These are phyloP conservation scores for Ceratocystis cacaofunesta DNA, from an alignment of 2,329 filamentous ascomycete genomes.

Conservation along the genomic window DNA sequence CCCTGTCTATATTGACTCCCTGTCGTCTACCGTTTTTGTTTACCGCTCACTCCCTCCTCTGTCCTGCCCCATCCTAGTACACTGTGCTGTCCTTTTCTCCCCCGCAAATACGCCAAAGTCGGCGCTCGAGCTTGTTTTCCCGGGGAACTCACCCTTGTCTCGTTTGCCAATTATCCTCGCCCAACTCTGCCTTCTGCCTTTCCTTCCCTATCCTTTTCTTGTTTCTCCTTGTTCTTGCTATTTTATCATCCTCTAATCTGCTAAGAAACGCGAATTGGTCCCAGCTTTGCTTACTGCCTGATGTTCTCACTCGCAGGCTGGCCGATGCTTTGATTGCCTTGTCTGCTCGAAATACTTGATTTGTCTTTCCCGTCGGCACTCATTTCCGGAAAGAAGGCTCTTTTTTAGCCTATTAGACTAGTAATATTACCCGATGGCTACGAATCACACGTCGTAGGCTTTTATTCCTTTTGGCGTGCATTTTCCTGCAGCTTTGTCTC, in stretches of 20 bases:
- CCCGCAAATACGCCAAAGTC: constrained; percentile 7
- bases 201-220: not conserved
- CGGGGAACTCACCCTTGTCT: constrained; percentile 1
- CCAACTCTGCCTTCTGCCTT: not conserved
- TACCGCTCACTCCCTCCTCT: not conserved
- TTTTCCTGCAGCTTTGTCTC: not conserved
- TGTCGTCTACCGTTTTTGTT: not conserved
- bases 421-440: not conserved
- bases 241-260: not conserved
- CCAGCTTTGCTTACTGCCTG: not conserved
- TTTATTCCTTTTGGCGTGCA: not conserved
- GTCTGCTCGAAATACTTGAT: not conserved
- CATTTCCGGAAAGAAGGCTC: not conserved
- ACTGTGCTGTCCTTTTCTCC: constrained; percentile 6
- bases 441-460: not conserved
- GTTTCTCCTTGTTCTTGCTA: not conserved
- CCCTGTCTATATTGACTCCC: not conserved
- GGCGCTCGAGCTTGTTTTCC: not conserved
- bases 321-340: not conserved
- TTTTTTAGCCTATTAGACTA: not conserved
- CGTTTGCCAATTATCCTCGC: not conserved
- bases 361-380: not conserved
- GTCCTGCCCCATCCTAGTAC: not conserved
- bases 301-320: not conserved
- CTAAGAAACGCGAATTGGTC: not conserved